These are phyloP conservation scores for Mucor indicus DNA, from an alignment of 371 early-diverging fungal genomes.

Conservation along the genomic window DNA sequence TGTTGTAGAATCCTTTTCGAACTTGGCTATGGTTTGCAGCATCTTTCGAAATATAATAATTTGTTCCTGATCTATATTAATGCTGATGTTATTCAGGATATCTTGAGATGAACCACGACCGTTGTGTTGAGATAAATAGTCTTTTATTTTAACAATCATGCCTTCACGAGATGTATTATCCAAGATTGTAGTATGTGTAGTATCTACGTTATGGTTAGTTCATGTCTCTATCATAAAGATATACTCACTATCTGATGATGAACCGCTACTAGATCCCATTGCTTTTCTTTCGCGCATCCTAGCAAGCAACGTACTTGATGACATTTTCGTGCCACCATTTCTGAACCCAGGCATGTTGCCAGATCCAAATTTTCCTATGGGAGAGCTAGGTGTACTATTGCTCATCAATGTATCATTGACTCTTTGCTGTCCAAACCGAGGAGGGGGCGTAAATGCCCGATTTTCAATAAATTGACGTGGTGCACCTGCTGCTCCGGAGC, in stretches of 20 bases:
- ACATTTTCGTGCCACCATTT: conserved; percentile 1
- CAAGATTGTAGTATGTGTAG: too few relatives aligned
- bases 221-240: too few relatives aligned
- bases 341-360: conserved; percentile 41
- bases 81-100: conserved; percentile 49
- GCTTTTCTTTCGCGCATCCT: conserved; percentile 49
- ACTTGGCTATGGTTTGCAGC: conserved; percentile 62
- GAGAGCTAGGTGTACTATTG: conserved; percentile 20
- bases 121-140: conserved; percentile 43
- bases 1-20: conserved; percentile 37
- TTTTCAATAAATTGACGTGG: conserved; percentile 18
- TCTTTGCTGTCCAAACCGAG: conserved; percentile 42
- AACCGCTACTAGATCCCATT: conserved; percentile 17
- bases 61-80: conserved; percentile 46
- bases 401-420: conserved; percentile 9
- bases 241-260: neutral
- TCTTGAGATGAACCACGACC: conserved; percentile 50
- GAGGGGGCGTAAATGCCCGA: conserved; percentile 30
- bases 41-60: conserved; percentile 61
- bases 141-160: conserved; percentile 53
- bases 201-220: too few relatives aligned
- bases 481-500: conserved; percentile 63
- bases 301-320: conserved; percentile 40
- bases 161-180: conserved; percentile 30
- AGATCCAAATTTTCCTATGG: conserved; percentile 32